A percentile compares a stretch with the other conserved stretches of the same genome.
Conservation (phyloP, 179 eudicot species). For the Beta lomatogona region DNA sequence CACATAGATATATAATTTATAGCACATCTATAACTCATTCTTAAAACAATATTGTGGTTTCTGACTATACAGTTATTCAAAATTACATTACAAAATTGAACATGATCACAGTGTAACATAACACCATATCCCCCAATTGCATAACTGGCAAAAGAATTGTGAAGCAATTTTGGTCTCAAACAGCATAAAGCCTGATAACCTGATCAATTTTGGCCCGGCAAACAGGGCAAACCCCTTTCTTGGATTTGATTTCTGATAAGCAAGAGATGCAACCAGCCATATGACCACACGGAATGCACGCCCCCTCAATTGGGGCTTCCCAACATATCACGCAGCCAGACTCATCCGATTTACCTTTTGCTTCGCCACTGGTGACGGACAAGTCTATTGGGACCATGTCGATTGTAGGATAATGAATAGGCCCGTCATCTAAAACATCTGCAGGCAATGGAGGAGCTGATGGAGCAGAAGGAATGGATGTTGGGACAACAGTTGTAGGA, state of each 20-base stretch:
- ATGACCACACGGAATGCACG: conserved; percentile 97
- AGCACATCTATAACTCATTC: neutral
- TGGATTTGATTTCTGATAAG: conserved; percentile 65
- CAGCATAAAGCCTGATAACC: conserved; percentile 74
- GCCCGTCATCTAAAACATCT: conserved; percentile 40
- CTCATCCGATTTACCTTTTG: conserved; percentile 33
- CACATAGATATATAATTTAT: neutral
- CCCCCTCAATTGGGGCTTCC: conserved; percentile 89
- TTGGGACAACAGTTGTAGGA: conserved; percentile 18
- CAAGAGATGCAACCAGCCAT: conserved; percentile 98
- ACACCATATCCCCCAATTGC: neutral
- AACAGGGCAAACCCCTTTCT: conserved; percentile 84
- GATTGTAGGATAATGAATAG: conserved; percentile 68
- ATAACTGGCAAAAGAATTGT: neutral
- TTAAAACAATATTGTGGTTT: neutral
- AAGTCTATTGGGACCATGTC: conserved; percentile 47
- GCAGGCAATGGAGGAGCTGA: conserved; percentile 57
- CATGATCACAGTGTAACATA: neutral
- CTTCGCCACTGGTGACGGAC: conserved; percentile 24
- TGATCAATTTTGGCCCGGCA: conserved; percentile 83
- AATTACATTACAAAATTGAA: neutral
- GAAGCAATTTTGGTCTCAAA: conserved; percentile 35
- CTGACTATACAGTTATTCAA: conserved; percentile 4
- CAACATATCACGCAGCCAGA: conserved; percentile 79
- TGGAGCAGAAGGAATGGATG: conserved; percentile 43